Conservation (phyloP, 2,329 filamentous ascomycete species). For the Exophiala spinifera region DNA sequence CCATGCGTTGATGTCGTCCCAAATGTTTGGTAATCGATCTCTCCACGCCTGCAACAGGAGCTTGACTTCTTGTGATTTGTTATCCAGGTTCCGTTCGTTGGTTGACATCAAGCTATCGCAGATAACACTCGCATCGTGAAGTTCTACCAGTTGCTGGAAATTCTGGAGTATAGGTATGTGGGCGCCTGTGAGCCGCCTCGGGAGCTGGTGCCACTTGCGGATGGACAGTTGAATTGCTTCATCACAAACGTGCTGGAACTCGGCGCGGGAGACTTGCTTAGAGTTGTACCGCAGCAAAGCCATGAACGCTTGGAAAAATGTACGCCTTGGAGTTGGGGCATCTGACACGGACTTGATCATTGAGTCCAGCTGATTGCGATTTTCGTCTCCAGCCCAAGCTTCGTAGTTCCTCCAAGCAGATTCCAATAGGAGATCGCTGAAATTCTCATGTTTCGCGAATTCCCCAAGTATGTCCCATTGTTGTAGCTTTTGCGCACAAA, state of each 20-base stretch:
- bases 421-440: constrained; percentile 92
- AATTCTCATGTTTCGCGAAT: constrained; percentile 97
- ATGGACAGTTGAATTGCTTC: constrained; percentile 97
- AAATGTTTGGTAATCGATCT: constrained; percentile 91
- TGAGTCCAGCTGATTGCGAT: constrained; percentile 83
- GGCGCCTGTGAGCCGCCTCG: constrained; percentile 85
- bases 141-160: constrained; percentile 95
- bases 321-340: constrained; percentile 85
- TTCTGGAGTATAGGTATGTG: constrained; percentile 94
- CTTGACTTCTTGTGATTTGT: constrained; percentile 94
- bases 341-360: constrained; percentile 98
- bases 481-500: constrained; percentile 95
- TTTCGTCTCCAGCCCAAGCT: constrained; percentile 83
- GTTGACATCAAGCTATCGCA: constrained; percentile 86
- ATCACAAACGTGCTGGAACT: constrained; percentile 88
- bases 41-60: constrained; percentile 91
- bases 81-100: constrained; percentile 78
- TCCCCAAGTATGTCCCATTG: constrained; percentile 98
- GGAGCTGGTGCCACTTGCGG: constrained; percentile 98
- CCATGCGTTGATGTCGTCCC: constrained; percentile 99
- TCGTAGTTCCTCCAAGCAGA: constrained; percentile 95
- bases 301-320: constrained; percentile 99
- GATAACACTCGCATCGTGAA: constrained; percentile 96
- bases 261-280: constrained; percentile 72
- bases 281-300: constrained; percentile 89